Conservation (phyloP, 1,284 basidiomycete species). For the Pulchroboletus neoregius region DNA sequence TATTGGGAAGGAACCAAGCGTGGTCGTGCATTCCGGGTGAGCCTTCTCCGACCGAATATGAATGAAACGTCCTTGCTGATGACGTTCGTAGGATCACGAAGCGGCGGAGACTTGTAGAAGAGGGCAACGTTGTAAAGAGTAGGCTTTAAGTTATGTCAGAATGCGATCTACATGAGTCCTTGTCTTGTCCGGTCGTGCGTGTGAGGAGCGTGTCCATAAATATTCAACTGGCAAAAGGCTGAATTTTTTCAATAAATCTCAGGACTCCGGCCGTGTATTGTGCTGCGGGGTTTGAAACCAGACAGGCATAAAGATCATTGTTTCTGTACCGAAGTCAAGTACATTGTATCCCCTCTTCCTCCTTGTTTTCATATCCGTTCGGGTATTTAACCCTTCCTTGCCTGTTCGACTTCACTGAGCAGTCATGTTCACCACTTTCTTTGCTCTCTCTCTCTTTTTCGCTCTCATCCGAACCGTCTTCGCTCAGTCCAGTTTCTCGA, state of each 20-base stretch:
- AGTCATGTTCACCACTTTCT: slow-evolving; percentile 72
- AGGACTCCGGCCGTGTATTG: too few relatives aligned
- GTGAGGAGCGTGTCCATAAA: too few relatives aligned
- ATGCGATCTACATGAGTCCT: slow-evolving; percentile 1
- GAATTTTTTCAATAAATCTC: too few relatives aligned
- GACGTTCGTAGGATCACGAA: slow-evolving; percentile 61
- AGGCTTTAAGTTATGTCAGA: slow-evolving; percentile 39
- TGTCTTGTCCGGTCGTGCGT: too few relatives aligned
- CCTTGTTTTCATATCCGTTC: slow-evolving; percentile 22
- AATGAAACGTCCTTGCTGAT: slow-evolving; percentile 30
- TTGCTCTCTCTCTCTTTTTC: slow-evolving; percentile 66
- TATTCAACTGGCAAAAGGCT: too few relatives aligned
- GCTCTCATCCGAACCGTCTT: slow-evolving; percentile 47
- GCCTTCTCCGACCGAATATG: slow-evolving; percentile 30
- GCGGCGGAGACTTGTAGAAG: slow-evolving; percentile 67
- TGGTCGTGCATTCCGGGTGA: slow-evolving; percentile 74
- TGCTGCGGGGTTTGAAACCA: slow-evolving; percentile 25
- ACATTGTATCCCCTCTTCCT: too few relatives aligned
- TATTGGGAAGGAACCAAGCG: slow-evolving; percentile 54
- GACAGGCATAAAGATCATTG: slow-evolving; percentile 8
- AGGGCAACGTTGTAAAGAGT: slow-evolving; percentile 44
- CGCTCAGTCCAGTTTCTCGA: slow-evolving; percentile 45
- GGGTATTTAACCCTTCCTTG: slow-evolving; percentile 15
- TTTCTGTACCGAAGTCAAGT: too few relatives aligned
- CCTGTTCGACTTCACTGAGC: slow-evolving; percentile 19